A percentile compares a stretch with the other conserved stretches of the same genome.
phyloP scores from a whole-genome alignment of 2,329 filamentous ascomycete genomes.

The Colletotrichum lindemuthianum region DNA sequence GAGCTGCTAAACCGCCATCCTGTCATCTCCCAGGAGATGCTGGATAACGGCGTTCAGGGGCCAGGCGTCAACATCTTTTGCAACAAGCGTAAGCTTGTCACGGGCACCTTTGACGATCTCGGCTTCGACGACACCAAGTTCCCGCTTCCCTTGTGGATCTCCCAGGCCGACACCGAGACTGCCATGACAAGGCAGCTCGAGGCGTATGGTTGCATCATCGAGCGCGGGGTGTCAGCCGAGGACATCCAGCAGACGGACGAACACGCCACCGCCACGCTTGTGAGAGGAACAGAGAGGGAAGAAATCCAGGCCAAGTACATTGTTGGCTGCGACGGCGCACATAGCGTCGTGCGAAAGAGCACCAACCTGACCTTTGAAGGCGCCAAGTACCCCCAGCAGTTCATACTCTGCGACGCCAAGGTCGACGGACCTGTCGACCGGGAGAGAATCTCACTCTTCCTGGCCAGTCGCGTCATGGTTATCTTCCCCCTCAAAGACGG shows the following conservation, averaged over 20 bases:
- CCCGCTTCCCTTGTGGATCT: constrained; percentile 44
- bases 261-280: constrained; percentile 42
- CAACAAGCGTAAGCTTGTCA: constrained; percentile 44
- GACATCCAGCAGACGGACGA: constrained; percentile 43
- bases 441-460: constrained; percentile 41
- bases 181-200: constrained; percentile 44
- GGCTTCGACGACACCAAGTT: constrained; percentile 45
- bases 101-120: constrained; percentile 46
- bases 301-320: constrained; percentile 50
- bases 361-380: constrained; percentile 53
- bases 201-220: constrained; percentile 40
- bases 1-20: constrained; percentile 60
- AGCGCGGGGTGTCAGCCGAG: constrained; percentile 44
- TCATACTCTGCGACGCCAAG: constrained; percentile 55
- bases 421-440: constrained; percentile 34
- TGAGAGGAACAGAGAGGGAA: constrained; percentile 37
- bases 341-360: constrained; percentile 53
- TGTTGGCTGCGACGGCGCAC: constrained; percentile 59
- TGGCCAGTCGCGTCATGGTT: constrained; percentile 47
- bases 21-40: constrained; percentile 46
- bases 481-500: constrained; percentile 45
- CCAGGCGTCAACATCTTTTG: constrained; percentile 50
- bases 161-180: constrained; percentile 48
- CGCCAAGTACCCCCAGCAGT: constrained; percentile 53
- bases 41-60: constrained; percentile 49